phyloP scores from a whole-genome alignment of 2,329 filamentous ascomycete species.

The Ceratocystis papillata region DNA sequence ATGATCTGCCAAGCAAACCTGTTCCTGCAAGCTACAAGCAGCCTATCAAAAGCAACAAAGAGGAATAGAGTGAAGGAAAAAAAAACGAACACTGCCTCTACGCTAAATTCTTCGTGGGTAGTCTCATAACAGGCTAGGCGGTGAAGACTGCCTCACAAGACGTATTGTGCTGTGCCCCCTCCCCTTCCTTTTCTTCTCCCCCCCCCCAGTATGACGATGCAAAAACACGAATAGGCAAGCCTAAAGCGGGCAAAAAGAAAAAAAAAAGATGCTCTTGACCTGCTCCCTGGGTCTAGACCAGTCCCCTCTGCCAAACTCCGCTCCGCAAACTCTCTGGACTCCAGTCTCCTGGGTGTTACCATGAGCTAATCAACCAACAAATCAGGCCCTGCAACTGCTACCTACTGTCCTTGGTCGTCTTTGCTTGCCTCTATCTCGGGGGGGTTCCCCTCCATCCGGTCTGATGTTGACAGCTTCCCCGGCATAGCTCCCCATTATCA shows the following conservation, averaged over 20 bases:
- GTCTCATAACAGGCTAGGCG: neutral
- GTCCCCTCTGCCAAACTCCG: too few species aligned
- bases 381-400: neutral
- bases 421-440: neutral
- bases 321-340: too few species aligned
- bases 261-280: too few species aligned
- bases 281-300: too few species aligned
- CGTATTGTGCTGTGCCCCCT: neutral
- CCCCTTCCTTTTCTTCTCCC: neutral
- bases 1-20: conserved; percentile 4
- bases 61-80: neutral
- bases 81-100: neutral
- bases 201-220: too few species aligned
- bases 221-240: neutral
- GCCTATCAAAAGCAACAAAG: neutral
- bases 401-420: neutral
- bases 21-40: neutral
- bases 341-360: too few species aligned
- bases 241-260: neutral
- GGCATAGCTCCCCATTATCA: neutral
- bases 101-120: neutral
- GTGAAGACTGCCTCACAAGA: neutral
- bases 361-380: too few species aligned
- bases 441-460: neutral
- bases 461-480: neutral